Evolutionary conservation across 768 basidiomycete genomes (phyloP).

Genomic region (Clavulina sp.): DNA sequence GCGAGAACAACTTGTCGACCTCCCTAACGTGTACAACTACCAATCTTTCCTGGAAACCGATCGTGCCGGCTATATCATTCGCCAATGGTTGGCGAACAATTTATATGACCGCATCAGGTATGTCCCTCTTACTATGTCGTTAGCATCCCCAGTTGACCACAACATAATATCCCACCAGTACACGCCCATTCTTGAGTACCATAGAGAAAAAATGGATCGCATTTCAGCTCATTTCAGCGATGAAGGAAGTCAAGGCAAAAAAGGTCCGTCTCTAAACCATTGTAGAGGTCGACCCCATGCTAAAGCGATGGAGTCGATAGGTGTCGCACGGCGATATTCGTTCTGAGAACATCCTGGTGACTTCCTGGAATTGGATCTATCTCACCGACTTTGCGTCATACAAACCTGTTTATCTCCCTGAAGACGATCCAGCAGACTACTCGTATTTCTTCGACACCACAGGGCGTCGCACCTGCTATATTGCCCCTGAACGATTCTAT

Average conservation of each 20-base stretch:
- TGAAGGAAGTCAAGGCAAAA: slow-evolving; percentile 65
- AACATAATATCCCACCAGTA: slow-evolving; percentile 32
- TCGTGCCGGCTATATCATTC: slow-evolving; percentile 83
- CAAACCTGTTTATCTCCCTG: slow-evolving; percentile 88
- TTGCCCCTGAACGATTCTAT: slow-evolving; percentile 94
- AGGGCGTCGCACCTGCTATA: slow-evolving; percentile 81
- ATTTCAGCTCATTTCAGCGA: slow-evolving; percentile 74
- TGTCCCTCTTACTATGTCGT: slow-evolving; percentile 17
- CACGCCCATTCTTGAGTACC: slow-evolving; percentile 77
- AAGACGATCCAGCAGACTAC: slow-evolving; percentile 94
- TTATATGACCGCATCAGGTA: slow-evolving; percentile 96
- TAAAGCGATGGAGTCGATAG: slow-evolving; percentile 17
- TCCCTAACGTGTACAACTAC: slow-evolving; percentile 78
- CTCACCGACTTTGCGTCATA: slow-evolving; percentile 86
- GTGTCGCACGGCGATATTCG: slow-evolving; percentile 97
- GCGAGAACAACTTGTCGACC: slow-evolving; percentile 64
- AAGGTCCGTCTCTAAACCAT: slow-evolving; percentile 23
- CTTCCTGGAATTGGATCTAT: slow-evolving; percentile 91
- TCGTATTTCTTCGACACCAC: slow-evolving; percentile 97
- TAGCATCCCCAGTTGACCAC: neutral
- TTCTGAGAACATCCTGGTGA: slow-evolving; percentile 90
- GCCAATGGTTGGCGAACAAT: slow-evolving; percentile 89
- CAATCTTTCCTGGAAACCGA: slow-evolving; percentile 88
- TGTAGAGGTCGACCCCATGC: neutral
- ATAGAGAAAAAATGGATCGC: slow-evolving; percentile 98